Conservation (phyloP, 805 yeast species). For the Saccharomycopsis amapae region DNA sequence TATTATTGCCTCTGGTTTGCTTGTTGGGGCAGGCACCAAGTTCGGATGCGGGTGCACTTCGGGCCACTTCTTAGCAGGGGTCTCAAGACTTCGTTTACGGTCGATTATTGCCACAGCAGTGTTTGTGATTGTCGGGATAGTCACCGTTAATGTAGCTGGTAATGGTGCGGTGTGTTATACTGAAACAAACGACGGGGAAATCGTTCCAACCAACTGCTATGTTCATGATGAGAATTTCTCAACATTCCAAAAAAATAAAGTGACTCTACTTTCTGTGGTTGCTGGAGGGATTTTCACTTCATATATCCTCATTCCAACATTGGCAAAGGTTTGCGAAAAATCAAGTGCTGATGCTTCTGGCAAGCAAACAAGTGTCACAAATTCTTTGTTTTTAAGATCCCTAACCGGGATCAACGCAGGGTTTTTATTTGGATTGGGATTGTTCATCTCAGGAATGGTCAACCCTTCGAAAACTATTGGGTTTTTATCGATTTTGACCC, state of each 20-base stretch:
- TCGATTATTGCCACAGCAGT: slow-evolving; percentile 38
- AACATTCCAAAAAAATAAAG: slow-evolving; percentile 20
- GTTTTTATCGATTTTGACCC: slow-evolving; percentile 34
- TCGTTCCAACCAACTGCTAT: background rate
- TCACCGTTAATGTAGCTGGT: background rate
- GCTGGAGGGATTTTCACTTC: slow-evolving; percentile 19
- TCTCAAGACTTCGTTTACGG: slow-evolving; percentile 39
- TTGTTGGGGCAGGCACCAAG: slow-evolving; percentile 43
- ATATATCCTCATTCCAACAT: slow-evolving; percentile 28
- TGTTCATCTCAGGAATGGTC: slow-evolving; percentile 37
- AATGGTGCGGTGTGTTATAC: background rate
- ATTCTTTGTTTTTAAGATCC: background rate
- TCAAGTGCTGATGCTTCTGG: background rate
- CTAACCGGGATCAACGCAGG: slow-evolving; percentile 27
- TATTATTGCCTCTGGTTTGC: slow-evolving; percentile 33
- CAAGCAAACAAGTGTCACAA: background rate
- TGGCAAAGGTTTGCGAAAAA: background rate
- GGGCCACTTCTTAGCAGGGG: slow-evolving; percentile 47
- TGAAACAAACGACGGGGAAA: background rate
- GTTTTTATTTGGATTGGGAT: slow-evolving; percentile 20
- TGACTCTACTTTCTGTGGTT: slow-evolving; percentile 17
- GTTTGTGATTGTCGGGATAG: slow-evolving; percentile 33
- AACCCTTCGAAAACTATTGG: slow-evolving; percentile 39
- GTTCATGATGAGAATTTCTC: background rate
- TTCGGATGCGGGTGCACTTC: slow-evolving; percentile 47